Evolutionary conservation across 225 moss, liverwort and hornwort species (phyloP), one percentile per base, ranked within the genome.

Genomic region (Physcomitrellopsis africana): DNA sequence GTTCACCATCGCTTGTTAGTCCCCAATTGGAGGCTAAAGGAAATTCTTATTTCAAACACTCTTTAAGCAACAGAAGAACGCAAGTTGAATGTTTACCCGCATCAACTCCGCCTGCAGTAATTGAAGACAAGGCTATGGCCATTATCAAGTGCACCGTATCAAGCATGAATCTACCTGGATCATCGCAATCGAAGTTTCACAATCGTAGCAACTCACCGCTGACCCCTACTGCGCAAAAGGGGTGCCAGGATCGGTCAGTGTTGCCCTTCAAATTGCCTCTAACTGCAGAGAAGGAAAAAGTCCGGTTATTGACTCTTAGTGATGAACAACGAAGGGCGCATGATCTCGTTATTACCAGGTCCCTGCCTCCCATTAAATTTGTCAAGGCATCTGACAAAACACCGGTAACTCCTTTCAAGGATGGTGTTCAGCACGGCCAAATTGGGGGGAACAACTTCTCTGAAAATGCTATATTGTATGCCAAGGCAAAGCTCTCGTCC

Each of bases 101-200:
- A 56, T 87, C 80, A 65, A 77, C 77, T 76, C 73, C 81, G 66
- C 83, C 85, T 76, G 70, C 76, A 46, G 72, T 68, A 29, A 81
- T 85, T 63, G 85, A 85, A 73, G 88, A 85, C 69, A 88, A 88
- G 73, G 78, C 78, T 51, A 83, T 88, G 74, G 76, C 83, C 42
- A 83, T 81, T 63, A 78, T 85, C 59, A 85, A 83, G 78, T 68
- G 77, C 62, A 81, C 79, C 8, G 74, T 79, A 16, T 77, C 72
- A 56, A 77, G 8, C 58, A 76, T 81, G 77, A 84, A 67, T 49
- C 79, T 79, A 77, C 58, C 58, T 63, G 68, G 73, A 72, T 81
- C 85, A 71, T 70, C 82, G 27, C 76, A 80, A 24, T n/a, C 59
- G 70, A 85, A 76, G 79, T 63, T 67, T 67, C 76, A 78, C 23